Evolutionary conservation across 1,139 yeast genomes (phyloP), one percentile per base, ranked within the genome.

Genomic region (Saccharomycopsis hybrid): DNA sequence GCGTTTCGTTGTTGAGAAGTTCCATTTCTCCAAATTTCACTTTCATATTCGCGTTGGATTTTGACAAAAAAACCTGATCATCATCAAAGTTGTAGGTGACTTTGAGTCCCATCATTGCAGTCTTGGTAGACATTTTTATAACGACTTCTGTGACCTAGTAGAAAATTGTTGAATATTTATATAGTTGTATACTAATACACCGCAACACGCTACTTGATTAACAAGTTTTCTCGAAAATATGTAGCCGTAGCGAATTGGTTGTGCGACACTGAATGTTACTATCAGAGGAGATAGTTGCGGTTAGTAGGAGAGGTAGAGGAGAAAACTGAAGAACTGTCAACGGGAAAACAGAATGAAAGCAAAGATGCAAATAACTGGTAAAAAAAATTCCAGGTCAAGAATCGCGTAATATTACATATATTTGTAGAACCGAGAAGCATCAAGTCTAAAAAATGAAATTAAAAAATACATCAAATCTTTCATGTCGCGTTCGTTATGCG

Each of bases 21-120:
- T 52, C 53, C 51, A 52, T 45, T 36, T 52, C 55, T 3, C 55
- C 55, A 24, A 39, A 50, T 39, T 52, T 52, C 5, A 52, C 41
- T 27, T 52, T 52, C 18, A 47, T 18, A 8, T 32, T 25, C 4
- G 31, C 36, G 1, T 44, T 24, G 5, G 51, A 45, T 30, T 37
- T 47, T 3, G 52, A 50, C 5, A 52, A 45, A 18, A 47, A 52
- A 2, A 45, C 39, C 40, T 52, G 54, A 9, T 50, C 50, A 25
- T 43, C 44, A 31, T 50, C 49, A 25, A 52, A 52, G 9, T 36
- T 47, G 43, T 52, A 52, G 8, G 48, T 38, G 50, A 52, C 55
- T 30, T 50, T 52, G 30, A 52, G 43, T 9, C 44, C 47, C 55
- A 52, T 52, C 48, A 47, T 31, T 24, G 55, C 44, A 3, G 49